Evolutionary conservation across 306 rosid species (phyloP), one percentile per base, ranked within the genome.

Genomic region (Fragaria iinumae): DNA sequence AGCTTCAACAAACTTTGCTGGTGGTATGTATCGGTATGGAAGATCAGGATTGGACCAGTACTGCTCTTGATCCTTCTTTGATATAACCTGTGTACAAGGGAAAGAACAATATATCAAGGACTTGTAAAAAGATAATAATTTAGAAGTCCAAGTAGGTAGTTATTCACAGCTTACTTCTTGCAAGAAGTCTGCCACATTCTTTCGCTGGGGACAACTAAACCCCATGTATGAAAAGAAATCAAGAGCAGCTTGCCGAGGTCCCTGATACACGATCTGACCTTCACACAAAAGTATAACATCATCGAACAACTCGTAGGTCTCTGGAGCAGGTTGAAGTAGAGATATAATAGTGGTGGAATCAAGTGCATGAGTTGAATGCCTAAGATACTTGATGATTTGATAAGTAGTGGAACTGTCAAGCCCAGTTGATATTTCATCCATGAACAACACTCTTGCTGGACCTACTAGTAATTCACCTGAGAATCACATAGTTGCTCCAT

Each of bases 391-490:
- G 85, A 91, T 86, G 74, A 96, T 96, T 80, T 96, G 98, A 75
- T 91, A 91, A 64, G 98, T 93, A 20, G 99, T 96, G 55, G 99
- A 83, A 78, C 99, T 96, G 80, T 96, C 99, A 39, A 96, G 97
- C 62, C 99, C 99, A 48, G 89, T 96, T 76, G 99, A 96, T 89
- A 96, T 96, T 85, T 96, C 99, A 80, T 96, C 99, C 99, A 96
- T 93, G 91, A 88, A 92, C 52, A 92, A 74, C 27, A 96, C 99
- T 93, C 99, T 91, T 50, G 99, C 98, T 45, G 99, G 96, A 81
- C 99, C 99, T 80, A 93, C 87, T 48, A 96, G 85, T 78, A 92
- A 73, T 87, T 96, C 99, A 71, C 99, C 99, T 96, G 92, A 72
- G 81, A 71, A 80, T 71, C 77, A 76, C 64, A 85, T 71, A 67